Base-by-base conservation (phyloP, 2,329 filamentous ascomycete genomes). In the Neofusicoccum cordaticola region DNA sequence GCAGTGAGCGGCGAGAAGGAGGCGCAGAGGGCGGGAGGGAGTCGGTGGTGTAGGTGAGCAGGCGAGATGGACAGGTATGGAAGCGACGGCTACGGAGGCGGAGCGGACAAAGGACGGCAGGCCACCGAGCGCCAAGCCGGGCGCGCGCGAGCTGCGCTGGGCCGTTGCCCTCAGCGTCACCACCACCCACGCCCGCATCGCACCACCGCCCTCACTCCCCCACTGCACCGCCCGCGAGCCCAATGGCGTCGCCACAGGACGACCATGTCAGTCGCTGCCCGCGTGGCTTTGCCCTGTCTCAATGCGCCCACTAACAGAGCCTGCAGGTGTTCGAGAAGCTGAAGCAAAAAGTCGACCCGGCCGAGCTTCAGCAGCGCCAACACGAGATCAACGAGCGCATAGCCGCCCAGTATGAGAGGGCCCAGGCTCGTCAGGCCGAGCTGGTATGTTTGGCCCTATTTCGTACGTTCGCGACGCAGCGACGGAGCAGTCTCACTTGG, bases 371-470 rank as follows among this genome's bases (percentile, higher is more conserved):
- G 74, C 83, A 86, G 72, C 82, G 85, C 68, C 82, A 88, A 70
- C 82, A 85, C 70, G 84, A 85, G 65, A 77, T 88, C 71, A 85
- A 86, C 73, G 84, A 85, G 71, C 82, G 85, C 58, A 79, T 86
- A 22, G 79, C 83, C 68, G 80, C 81, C 31, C 86, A 88, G 66
- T 84, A 87, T 68, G 81, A 85, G 69, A 87, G 86, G 74, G 84
- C 87, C 19, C 87, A 91, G 73, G 77, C 84, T 69, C 82, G 88
- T 63, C 81, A 90, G 63, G 83, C 81, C 42, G 87, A 91, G 75
- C 77, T 92, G 79, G 89, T 91, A 80, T 66, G 81, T 57, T 22
- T 22, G 2, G 12, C n/a, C 27, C 19, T n/a, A 31, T 31, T 31
- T 7, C 27, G 27, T 31, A 31, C 6, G 27, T 31, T 31, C 27